Evolutionary conservation across 2,329 filamentous ascomycete genomes (phyloP).

Genomic region (Fusarium bulbicola): DNA sequence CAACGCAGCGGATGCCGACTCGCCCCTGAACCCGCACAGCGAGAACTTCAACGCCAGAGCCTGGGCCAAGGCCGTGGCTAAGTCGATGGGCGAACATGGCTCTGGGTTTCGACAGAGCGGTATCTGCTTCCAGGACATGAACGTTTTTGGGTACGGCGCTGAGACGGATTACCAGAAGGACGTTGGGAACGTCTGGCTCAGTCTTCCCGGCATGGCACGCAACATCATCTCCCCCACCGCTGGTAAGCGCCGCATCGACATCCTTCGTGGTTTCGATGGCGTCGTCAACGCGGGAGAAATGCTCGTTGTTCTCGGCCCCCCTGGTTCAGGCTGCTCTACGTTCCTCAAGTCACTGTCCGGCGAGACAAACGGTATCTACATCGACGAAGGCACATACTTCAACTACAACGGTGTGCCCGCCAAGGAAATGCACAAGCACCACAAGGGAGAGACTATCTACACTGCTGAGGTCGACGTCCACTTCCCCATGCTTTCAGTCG

Average conservation of each 20-base stretch:
- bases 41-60: conserved; percentile 60
- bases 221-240: not conserved
- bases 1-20: conserved; percentile 41
- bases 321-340: conserved; percentile 69
- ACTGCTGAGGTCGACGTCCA: conserved; percentile 39
- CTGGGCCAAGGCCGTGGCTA: conserved; percentile 45
- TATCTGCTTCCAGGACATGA: conserved; percentile 57
- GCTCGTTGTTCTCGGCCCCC: conserved; percentile 74
- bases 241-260: conserved; percentile 47
- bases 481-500: conserved; percentile 68
- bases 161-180: conserved; percentile 59
- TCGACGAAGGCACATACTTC: conserved; percentile 55
- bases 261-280: conserved; percentile 70
- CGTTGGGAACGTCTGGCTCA: conserved; percentile 48
- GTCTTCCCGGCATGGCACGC: conserved; percentile 24
- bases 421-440: conserved; percentile 31
- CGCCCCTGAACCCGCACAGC: conserved; percentile 59
- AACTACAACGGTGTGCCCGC: conserved; percentile 35
- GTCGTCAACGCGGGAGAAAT: conserved; percentile 73
- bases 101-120: conserved; percentile 43
- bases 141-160: conserved; percentile 55
- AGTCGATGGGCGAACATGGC: conserved; percentile 39
- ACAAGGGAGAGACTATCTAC: conserved; percentile 34
- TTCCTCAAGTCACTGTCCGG: conserved; percentile 67
- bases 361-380: conserved; percentile 71